Evolutionary conservation across 495 filamentous ascomycete species (phyloP).

Genomic region (Talaromyces wortmannii): DNA sequence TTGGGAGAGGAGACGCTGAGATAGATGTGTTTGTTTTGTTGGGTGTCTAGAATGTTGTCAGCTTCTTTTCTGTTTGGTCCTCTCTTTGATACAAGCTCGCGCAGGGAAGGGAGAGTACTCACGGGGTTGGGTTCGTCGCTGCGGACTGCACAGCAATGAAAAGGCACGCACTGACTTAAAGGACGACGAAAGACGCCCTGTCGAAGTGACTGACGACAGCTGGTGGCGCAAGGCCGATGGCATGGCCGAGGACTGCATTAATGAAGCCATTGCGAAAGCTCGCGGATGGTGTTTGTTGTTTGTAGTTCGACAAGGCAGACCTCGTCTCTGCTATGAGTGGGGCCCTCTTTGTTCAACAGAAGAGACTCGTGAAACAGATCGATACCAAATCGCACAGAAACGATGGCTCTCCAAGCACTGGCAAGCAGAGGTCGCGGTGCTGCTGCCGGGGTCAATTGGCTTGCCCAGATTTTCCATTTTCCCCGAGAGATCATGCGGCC

Average conservation of each 20-base stretch:
- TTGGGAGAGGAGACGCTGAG: slow-evolving; percentile 5
- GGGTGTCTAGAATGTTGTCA: background rate
- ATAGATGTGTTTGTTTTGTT: background rate
- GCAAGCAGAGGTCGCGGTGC: background rate
- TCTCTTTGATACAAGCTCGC: background rate
- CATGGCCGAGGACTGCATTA: slow-evolving; percentile 24
- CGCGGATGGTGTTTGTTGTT: slow-evolving; percentile 13
- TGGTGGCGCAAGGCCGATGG: slow-evolving; percentile 30
- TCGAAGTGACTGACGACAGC: slow-evolving; percentile 12
- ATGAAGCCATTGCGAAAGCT: slow-evolving; percentile 24
- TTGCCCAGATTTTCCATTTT: background rate
- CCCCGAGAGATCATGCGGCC: background rate
- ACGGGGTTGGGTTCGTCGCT: slow-evolving; percentile 15
- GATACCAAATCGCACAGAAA: background rate
- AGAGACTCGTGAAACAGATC: background rate
- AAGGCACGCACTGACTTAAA: background rate
- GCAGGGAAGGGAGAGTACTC: slow-evolving; percentile 10
- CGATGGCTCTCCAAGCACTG: no score
- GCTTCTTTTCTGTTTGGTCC: slow-evolving; percentile 1
- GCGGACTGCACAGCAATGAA: background rate
- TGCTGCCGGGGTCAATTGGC: background rate
- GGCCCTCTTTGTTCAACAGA: background rate
- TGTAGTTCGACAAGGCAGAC: background rate
- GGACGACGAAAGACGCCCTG: background rate
- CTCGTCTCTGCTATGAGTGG: background rate